A percentile compares a stretch with the other conserved stretches of the same genome.
Conservation (phyloP, 1,284 basidiomycete species). For the Abortiporus biennis region DNA sequence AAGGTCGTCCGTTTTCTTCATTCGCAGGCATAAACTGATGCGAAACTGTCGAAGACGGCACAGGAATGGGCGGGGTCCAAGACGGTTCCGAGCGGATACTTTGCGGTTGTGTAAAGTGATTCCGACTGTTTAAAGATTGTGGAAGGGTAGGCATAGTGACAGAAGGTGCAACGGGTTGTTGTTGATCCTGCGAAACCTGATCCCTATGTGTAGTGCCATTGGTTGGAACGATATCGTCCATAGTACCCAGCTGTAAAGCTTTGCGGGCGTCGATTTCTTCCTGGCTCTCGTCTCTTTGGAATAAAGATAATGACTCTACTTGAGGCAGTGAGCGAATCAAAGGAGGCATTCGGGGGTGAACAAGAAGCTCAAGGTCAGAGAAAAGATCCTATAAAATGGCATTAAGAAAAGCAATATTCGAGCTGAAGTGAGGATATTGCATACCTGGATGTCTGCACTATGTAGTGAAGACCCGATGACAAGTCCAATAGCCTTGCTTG, state of each 20-base stretch:
- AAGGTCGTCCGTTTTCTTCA: too few relatives aligned
- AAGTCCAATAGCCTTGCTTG: conserved; percentile 55
- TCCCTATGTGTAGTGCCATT: too few relatives aligned
- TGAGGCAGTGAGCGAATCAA: conserved; percentile 64
- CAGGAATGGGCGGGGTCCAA: too few relatives aligned
- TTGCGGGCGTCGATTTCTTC: conserved; percentile 48
- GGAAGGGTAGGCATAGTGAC: too few relatives aligned
- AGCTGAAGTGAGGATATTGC: conserved; percentile 4
- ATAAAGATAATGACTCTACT: conserved; percentile 54
- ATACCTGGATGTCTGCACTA: conserved; percentile 11
- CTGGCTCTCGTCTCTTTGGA: conserved; percentile 51
- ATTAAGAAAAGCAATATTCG: conserved; percentile 3
- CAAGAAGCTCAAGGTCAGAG: conserved; percentile 50
- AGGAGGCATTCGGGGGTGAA: conserved; percentile 75
- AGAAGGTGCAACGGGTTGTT: too few relatives aligned
- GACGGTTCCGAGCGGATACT: too few relatives aligned
- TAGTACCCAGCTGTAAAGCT: conserved; percentile 30
- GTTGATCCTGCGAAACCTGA: too few relatives aligned
- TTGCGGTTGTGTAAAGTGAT: too few relatives aligned
- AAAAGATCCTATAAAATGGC: conserved; percentile 7
- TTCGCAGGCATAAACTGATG: too few relatives aligned
- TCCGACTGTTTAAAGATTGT: too few relatives aligned
- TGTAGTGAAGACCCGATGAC: conserved; percentile 23
- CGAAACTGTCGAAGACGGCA: too few relatives aligned
- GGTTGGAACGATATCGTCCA: conserved; percentile 5